phyloP scores from a whole-genome alignment of 768 basidiomycete genomes.

The Trametes cinnabarina region DNA sequence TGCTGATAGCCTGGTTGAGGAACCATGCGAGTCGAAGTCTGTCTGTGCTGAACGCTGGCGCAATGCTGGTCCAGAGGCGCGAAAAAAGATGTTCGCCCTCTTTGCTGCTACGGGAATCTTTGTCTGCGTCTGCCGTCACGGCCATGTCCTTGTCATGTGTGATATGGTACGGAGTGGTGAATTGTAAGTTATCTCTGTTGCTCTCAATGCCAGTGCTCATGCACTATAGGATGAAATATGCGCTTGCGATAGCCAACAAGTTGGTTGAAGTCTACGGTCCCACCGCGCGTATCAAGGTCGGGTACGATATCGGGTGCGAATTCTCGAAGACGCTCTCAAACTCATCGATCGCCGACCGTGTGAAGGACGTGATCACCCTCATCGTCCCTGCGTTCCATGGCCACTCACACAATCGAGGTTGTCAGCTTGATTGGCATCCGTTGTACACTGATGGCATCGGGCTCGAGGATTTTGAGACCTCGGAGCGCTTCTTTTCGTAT shows the following conservation, averaged over 20 bases:
- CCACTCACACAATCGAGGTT: constrained; percentile 29
- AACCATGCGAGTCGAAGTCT: background rate
- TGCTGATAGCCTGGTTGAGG: background rate
- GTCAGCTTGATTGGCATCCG: constrained; percentile 32
- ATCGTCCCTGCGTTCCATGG: constrained; percentile 31
- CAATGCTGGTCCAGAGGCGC: constrained; percentile 15
- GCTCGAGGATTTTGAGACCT: constrained; percentile 29
- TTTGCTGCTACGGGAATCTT: constrained; percentile 25
- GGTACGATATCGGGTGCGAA: constrained; percentile 30
- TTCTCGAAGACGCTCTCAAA: constrained; percentile 17
- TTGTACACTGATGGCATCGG: constrained; percentile 26
- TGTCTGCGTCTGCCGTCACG: constrained; percentile 22
- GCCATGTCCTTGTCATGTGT: constrained; percentile 19
- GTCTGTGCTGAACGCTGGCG: constrained; percentile 22
- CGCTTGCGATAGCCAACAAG: constrained; percentile 20
- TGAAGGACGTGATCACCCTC: constrained; percentile 1
- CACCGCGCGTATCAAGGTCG: constrained; percentile 8
- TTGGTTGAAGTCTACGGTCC: constrained; percentile 21
- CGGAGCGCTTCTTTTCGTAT: constrained; percentile 28
- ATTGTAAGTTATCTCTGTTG: constrained; percentile 18
- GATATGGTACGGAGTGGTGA: constrained; percentile 31
- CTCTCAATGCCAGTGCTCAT: background rate
- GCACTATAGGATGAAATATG: constrained; percentile 23
- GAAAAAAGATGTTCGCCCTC: constrained; percentile 24
- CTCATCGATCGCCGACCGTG: constrained; percentile 16